These are phyloP conservation scores for Beauveria australis DNA, from an alignment of 2,329 filamentous ascomycete genomes.

Conservation along the genomic window DNA sequence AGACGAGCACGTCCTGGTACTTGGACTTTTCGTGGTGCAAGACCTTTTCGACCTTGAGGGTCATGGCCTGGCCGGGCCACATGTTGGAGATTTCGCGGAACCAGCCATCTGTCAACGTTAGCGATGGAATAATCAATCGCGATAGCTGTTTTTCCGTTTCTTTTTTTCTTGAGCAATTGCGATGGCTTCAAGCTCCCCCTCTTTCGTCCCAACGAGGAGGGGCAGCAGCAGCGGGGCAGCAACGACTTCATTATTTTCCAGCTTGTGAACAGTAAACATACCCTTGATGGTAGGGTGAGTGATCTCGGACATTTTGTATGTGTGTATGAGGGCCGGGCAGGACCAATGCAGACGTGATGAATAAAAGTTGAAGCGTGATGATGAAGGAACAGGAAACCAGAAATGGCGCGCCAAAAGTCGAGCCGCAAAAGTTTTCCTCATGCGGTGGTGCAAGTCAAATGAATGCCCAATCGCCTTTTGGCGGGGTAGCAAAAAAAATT, in stretches of 20 bases:
- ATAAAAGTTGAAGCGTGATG: neutral
- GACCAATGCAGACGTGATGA: neutral
- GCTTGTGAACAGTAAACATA: slow-evolving; percentile 25
- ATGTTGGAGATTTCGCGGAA: slow-evolving; percentile 98
- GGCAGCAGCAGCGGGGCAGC: slow-evolving; percentile 13
- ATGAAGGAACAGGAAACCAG: slow-evolving; percentile 9
- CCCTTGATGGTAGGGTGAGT: slow-evolving; percentile 51
- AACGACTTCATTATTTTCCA: neutral
- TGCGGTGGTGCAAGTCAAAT: neutral
- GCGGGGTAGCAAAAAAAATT: slow-evolving; percentile 3
- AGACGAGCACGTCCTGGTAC: slow-evolving; percentile 98
- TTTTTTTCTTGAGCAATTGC: neutral
- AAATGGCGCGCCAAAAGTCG: slow-evolving; percentile 1
- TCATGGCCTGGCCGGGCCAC: slow-evolving; percentile 99
- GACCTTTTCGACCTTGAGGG: slow-evolving; percentile 92
- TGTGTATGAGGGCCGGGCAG: neutral
- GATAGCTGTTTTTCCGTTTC: neutral
- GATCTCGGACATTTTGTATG: slow-evolving; percentile 42
- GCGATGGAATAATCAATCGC: slow-evolving; percentile 11
- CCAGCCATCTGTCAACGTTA: slow-evolving; percentile 74
- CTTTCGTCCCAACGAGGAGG: slow-evolving; percentile 16
- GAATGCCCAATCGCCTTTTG: slow-evolving; percentile 1
- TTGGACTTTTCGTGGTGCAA: slow-evolving; percentile 98
- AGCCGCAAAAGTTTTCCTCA: slow-evolving; percentile 12
- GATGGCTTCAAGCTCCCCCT: neutral